A percentile compares a stretch with the other conserved stretches of the same genome.
phyloP scores from a whole-genome alignment of 495 filamentous ascomycete genomes.

The Aspergillus panamensis region DNA sequence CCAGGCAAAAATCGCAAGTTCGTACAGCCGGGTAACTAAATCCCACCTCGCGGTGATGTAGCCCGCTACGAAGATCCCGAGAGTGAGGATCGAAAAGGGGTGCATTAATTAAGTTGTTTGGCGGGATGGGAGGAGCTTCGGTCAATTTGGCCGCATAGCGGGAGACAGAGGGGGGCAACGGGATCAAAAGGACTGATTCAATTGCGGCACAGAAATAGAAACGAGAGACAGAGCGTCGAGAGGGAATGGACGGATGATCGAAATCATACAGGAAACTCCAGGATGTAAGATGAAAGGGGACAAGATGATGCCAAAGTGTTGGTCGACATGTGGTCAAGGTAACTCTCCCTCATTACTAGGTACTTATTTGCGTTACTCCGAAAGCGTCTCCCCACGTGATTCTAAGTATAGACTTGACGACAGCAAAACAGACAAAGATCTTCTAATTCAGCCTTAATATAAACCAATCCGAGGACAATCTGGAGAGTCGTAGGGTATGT shows the following conservation, averaged over 20 bases:
- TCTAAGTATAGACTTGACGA: neutral
- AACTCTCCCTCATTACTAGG: neutral
- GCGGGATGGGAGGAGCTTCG: constrained; percentile 25
- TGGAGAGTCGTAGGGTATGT: neutral
- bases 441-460: neutral
- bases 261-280: neutral
- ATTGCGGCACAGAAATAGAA: neutral
- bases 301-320: neutral
- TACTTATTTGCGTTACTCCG: constrained; percentile 10
- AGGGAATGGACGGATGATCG: neutral
- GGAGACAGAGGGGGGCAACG: neutral
- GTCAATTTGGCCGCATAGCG: constrained; percentile 29
- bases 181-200: constrained; percentile 7
- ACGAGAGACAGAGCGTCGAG: neutral
- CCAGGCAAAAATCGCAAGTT: constrained; percentile 95
- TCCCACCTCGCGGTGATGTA: constrained; percentile 99
- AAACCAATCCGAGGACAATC: neutral
- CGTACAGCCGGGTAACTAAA: constrained; percentile 90
- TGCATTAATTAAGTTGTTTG: constrained; percentile 69
- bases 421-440: neutral
- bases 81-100: constrained; percentile 89
- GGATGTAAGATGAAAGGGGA: too few relatives aligned
- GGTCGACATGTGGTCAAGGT: neutral
- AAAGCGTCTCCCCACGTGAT: constrained; percentile 13
- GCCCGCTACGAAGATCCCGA: constrained; percentile 97